phyloP scores from a whole-genome alignment of 225 moss, liverwort and hornwort genomes.

The Straminergon stramineum region DNA sequence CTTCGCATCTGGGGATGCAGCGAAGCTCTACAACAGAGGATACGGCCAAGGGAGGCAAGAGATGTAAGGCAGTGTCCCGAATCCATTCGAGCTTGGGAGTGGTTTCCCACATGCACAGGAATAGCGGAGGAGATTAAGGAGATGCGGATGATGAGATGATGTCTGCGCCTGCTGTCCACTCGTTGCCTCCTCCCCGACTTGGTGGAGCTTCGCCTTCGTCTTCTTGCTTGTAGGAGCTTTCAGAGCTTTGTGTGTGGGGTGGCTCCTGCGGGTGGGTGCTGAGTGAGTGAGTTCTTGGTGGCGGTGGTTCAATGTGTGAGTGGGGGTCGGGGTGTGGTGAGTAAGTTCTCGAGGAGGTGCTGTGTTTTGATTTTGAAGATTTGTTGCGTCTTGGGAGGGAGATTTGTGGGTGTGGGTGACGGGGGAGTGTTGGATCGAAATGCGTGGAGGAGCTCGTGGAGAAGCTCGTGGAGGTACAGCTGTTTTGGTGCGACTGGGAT shows the following conservation, averaged over 20 bases:
- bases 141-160: slow-evolving; percentile 12
- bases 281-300: background rate
- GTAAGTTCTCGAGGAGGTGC: background rate
- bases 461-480: background rate
- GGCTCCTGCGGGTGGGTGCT: background rate
- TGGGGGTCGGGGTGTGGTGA: background rate
- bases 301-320: background rate
- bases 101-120: background rate
- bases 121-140: slow-evolving; percentile 17
- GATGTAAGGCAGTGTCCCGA: background rate
- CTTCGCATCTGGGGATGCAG: background rate
- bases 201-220: background rate
- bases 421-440: background rate
- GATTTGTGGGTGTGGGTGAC: background rate
- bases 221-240: background rate
- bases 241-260: background rate
- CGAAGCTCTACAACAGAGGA: background rate
- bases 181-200: background rate
- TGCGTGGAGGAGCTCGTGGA: background rate
- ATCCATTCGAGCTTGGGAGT: background rate
- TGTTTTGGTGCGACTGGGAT: background rate
- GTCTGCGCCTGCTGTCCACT: background rate
- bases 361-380: background rate
- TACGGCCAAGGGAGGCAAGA: background rate
- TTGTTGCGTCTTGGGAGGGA: background rate